Percentiles rank a stretch among this genome's conserved stretches.
These are phyloP conservation scores for Diplodia scrobiculata DNA, from an alignment of 2,329 filamentous ascomycete species.

Conservation along the genomic window DNA sequence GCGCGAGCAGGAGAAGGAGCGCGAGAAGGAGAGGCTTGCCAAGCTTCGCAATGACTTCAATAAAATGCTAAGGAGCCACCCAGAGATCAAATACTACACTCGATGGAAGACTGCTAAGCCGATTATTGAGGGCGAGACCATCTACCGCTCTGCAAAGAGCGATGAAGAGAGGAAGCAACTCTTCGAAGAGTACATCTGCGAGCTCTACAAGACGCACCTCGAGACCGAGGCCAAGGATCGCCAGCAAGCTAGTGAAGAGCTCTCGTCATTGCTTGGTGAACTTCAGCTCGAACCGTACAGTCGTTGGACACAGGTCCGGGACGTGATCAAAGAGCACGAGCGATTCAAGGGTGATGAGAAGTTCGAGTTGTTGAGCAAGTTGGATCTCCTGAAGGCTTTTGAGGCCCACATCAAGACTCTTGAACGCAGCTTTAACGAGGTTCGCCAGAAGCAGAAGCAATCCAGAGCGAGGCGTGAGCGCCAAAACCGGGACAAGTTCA, in stretches of 20 bases:
- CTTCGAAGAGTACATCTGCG: slow-evolving; percentile 88
- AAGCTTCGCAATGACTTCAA: slow-evolving; percentile 93
- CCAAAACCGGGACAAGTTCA: slow-evolving; percentile 80
- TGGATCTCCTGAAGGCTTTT: slow-evolving; percentile 89
- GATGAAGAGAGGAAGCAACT: slow-evolving; percentile 85
- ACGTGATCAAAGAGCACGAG: slow-evolving; percentile 74
- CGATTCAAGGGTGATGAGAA: slow-evolving; percentile 79
- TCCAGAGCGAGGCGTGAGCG: slow-evolving; percentile 79
- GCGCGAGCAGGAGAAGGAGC: slow-evolving; percentile 88
- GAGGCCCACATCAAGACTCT: slow-evolving; percentile 92
- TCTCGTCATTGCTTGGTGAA: slow-evolving; percentile 74
- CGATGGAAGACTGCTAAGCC: slow-evolving; percentile 94
- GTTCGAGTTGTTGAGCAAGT: slow-evolving; percentile 81
- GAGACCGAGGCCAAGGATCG: slow-evolving; percentile 73
- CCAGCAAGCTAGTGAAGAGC: slow-evolving; percentile 80
- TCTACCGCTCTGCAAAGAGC: slow-evolving; percentile 86
- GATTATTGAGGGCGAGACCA: slow-evolving; percentile 92
- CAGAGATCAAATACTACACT: slow-evolving; percentile 95
- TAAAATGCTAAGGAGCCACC: slow-evolving; percentile 92
- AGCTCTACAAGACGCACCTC: slow-evolving; percentile 76
- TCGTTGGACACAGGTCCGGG: slow-evolving; percentile 87
- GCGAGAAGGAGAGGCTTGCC: slow-evolving; percentile 85
- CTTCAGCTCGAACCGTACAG: slow-evolving; percentile 90
- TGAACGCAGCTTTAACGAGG: slow-evolving; percentile 88
- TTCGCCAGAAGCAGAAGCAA: slow-evolving; percentile 83